phyloP scores from a whole-genome alignment of 83 land plant genomes.

The Isoetes engelmannii region DNA sequence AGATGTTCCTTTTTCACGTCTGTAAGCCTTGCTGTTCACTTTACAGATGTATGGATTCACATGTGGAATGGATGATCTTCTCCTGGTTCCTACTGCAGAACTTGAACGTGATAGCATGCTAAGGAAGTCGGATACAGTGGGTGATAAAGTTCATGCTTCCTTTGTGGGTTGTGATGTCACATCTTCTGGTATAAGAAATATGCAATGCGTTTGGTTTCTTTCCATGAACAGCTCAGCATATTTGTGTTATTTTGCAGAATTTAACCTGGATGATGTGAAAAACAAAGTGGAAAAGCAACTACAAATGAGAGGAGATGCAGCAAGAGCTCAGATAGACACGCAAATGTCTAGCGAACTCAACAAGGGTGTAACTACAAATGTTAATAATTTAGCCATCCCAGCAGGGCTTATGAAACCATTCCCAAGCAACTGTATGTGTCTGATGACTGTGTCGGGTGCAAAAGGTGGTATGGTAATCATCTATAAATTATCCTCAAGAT shows the following conservation, averaged over 20 bases:
- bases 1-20: slow-evolving; percentile 1
- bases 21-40: neutral
- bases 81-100: slow-evolving; percentile 47
- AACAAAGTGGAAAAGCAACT: slow-evolving; percentile 52
- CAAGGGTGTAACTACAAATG: slow-evolving; percentile 36
- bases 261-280: slow-evolving; percentile 44
- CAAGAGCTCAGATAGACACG: slow-evolving; percentile 56
- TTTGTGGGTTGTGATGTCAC: slow-evolving; percentile 34
- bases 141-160: slow-evolving; percentile 48
- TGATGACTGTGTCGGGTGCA: slow-evolving; percentile 92
- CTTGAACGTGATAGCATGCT: slow-evolving; percentile 37
- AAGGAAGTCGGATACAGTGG: slow-evolving; percentile 38
- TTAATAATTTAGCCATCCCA: slow-evolving; percentile 55
- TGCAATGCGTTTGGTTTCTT: neutral
- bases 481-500: no score
- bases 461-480: slow-evolving; percentile 76
- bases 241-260: neutral
- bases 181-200: slow-evolving; percentile 12
- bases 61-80: slow-evolving; percentile 88
- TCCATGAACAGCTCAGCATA: no score
- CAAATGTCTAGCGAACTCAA: slow-evolving; percentile 65
- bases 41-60: slow-evolving; percentile 92
- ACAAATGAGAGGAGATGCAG: slow-evolving; percentile 63
- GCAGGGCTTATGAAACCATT: slow-evolving; percentile 64
- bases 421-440: slow-evolving; percentile 68